Evolutionary conservation across 2,329 filamentous ascomycete species (phyloP), one percentile per base, ranked within the genome.

Genomic region (Cordyceps tenuipes): DNA sequence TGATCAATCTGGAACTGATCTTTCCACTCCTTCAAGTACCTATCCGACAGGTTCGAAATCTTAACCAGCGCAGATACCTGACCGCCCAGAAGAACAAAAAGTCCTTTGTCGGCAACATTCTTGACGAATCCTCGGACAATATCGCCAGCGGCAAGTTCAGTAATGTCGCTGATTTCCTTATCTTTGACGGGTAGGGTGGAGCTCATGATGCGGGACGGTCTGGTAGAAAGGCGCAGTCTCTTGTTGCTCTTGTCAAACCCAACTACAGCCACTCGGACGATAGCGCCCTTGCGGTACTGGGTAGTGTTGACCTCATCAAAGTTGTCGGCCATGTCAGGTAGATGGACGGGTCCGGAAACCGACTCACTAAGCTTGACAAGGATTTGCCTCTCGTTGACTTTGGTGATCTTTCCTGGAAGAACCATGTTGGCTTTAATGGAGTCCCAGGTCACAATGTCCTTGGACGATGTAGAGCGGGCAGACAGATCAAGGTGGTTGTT

Each of bases 1-100:
- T 97, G 91, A 68, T 96, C 91, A 52, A 93, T 77, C 67, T 94
- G 86, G 75, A 93, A 97, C 49, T 87, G 79, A 41, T 89, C 84
- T 76, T 96, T 95, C 94, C 94, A 99, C 63, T 97, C 90, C 73
- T 97, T 97, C 67, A 99, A 76, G 71, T 87, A 99, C 8, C 84
- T 82, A 71, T 99, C 94, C 0, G 92, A 96, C 15, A 99, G 80
- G 71, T 97, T 92, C 10, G 88, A 84, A 57, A 97, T 87, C 66
- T 90, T 88, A 52, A 96, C 89, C 68, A 92, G 88, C 0, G 87
- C 92, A 54, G 89, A 89, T 19, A 96, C 81, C 63, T 88, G 85
- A 19, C 90, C 89, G 48, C 92, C 91, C 3, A 99, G 79, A 29
- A 87, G 82, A 51, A 99, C 83, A 68, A 97, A 96, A 2, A 99